These are phyloP conservation scores for Pinus taeda DNA, from an alignment of 75 land plant genomes.

Conservation along the genomic window DNA sequence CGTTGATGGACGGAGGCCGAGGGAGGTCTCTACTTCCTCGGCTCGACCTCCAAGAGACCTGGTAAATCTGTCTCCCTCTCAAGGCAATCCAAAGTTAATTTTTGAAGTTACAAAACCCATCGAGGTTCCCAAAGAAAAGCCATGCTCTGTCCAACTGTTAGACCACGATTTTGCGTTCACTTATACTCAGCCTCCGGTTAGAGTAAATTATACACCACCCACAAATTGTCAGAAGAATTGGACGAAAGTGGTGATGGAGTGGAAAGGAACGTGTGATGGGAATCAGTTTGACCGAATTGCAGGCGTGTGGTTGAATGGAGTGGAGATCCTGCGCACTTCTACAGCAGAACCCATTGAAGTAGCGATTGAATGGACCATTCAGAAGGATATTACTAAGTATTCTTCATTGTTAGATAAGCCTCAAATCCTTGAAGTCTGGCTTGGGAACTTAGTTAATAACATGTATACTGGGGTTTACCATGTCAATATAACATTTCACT, in stretches of 20 bases:
- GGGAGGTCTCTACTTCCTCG: too few relatives aligned
- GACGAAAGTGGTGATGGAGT: slow-evolving; percentile 18
- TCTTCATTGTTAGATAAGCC: slow-evolving; percentile 8
- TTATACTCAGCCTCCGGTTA: slow-evolving; percentile 45
- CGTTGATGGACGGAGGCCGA: too few relatives aligned
- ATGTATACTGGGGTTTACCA: slow-evolving; percentile 30
- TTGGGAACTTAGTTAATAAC: slow-evolving; percentile 18
- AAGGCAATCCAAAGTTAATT: too few relatives aligned
- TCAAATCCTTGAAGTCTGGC: slow-evolving; percentile 17
- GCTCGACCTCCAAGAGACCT: too few relatives aligned
- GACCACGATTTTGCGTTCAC: slow-evolving; percentile 60
- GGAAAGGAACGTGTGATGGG: slow-evolving; percentile 19
- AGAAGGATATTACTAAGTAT: slow-evolving; percentile 33
- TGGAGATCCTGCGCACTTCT: slow-evolving; percentile 31
- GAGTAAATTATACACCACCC: slow-evolving; percentile 42
- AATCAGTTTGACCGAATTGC: slow-evolving; percentile 32
- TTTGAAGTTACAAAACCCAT: too few relatives aligned
- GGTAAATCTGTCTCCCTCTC: too few relatives aligned
- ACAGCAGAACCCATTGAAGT: slow-evolving; percentile 25
- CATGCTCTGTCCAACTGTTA: slow-evolving; percentile 33
- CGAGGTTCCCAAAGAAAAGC: too few relatives aligned
- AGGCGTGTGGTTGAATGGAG: slow-evolving; percentile 30
- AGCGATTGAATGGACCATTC: slow-evolving; percentile 23
- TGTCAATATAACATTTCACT: slow-evolving; percentile 20
- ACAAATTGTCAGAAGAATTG: slow-evolving; percentile 25